A percentile compares a stretch with the other conserved stretches of the same genome.
Conservation (phyloP, 257 asterid species). For the Paraleonurus japonicus region DNA sequence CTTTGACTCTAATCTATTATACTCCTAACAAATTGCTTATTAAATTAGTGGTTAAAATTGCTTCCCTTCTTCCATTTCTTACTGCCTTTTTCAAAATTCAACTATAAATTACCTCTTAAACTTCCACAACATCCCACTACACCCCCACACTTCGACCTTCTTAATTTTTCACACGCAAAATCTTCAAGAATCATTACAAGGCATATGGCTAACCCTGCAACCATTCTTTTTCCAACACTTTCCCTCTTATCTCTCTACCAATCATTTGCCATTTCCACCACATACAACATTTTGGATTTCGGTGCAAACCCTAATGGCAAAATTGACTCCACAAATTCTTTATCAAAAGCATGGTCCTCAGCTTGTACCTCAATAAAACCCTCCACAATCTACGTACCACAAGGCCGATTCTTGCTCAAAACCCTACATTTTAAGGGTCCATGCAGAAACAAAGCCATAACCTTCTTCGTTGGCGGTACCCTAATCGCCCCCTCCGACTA, state of each 20-base stretch:
- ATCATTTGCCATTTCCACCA: slow-evolving; percentile 23
- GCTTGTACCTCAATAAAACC: slow-evolving; percentile 51
- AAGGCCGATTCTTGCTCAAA: slow-evolving; percentile 43
- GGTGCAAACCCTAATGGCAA: slow-evolving; percentile 55
- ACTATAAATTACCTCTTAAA: slow-evolving; percentile 36
- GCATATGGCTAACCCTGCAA: slow-evolving; percentile 22
- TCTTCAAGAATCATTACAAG: not conserved
- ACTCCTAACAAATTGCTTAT: not conserved
- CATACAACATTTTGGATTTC: slow-evolving; percentile 30
- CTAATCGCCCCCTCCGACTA: slow-evolving; percentile 58
- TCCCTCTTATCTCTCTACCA: slow-evolving; percentile 20
- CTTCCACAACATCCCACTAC: slow-evolving; percentile 30
- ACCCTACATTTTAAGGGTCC: slow-evolving; percentile 41
- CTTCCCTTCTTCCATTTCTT: not conserved
- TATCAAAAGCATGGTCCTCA: slow-evolving; percentile 49
- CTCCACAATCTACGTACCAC: slow-evolving; percentile 46
- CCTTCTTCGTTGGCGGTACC: slow-evolving; percentile 39
- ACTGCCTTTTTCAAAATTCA: slow-evolving; percentile 17
- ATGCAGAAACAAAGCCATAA: slow-evolving; percentile 41
- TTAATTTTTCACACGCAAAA: not conserved
- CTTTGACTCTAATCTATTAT: not conserved
- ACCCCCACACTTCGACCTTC: slow-evolving; percentile 2
- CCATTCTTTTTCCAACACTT: slow-evolving; percentile 18
- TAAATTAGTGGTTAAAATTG: not conserved
- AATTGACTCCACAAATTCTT: slow-evolving; percentile 42